Conservation (phyloP, 2,329 filamentous ascomycete species). For the Apiospora sp. region DNA sequence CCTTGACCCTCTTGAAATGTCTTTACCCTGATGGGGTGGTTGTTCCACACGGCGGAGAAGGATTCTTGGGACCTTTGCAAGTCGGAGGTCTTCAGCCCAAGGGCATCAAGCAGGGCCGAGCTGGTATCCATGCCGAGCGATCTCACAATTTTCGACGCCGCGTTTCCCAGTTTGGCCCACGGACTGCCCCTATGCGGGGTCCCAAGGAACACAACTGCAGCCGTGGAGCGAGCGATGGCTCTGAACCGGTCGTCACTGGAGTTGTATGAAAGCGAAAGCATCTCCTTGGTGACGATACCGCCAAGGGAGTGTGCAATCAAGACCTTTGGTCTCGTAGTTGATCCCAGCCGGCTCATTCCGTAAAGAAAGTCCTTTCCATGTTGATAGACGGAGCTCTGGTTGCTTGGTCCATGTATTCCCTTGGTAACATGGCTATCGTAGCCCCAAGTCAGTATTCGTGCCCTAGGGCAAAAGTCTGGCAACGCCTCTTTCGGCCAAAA, state of each 20-base stretch:
- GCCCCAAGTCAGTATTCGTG: conserved; percentile 17
- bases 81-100: conserved; percentile 26
- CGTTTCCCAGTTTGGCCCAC: conserved; percentile 25
- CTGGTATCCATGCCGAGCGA: conserved; percentile 24
- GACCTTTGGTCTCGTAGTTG: not conserved
- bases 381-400: conserved; percentile 6
- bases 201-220: conserved; percentile 30
- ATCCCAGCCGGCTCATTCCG: not conserved
- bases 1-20: too few species aligned
- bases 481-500: conserved; percentile 18
- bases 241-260: not conserved
- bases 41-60: too few species aligned
- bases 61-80: conserved; percentile 31
- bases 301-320: not conserved
- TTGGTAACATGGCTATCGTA: conserved; percentile 23
- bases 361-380: conserved; percentile 13
- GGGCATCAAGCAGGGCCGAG: not conserved
- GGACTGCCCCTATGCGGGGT: conserved; percentile 33
- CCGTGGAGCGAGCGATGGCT: conserved; percentile 27
- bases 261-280: not conserved
- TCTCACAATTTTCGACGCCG: conserved; percentile 25
- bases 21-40: too few species aligned
- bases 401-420: not conserved
- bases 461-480: not conserved
- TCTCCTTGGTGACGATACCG: not conserved